Conservation (phyloP, 345 rosid species). For the Moricandia arvensis region DNA sequence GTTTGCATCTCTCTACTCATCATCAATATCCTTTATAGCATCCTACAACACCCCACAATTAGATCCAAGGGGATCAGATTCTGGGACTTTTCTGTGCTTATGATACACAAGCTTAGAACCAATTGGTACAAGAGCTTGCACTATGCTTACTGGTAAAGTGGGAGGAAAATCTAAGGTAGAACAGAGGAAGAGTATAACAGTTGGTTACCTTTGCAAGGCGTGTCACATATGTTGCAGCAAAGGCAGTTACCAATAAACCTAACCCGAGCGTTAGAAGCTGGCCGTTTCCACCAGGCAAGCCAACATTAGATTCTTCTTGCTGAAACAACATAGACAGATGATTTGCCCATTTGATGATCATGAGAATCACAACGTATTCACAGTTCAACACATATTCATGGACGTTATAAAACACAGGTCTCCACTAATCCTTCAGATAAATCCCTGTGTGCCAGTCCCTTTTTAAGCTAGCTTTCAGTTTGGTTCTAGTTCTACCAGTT, state of each 20-base stretch:
- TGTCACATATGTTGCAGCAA: conserved; percentile 86
- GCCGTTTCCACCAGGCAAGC: conserved; percentile 68
- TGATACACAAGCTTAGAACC: neutral
- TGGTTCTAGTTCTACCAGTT: too few relatives aligned
- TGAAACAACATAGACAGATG: conserved; percentile 36
- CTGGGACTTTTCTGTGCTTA: neutral
- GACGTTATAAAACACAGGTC: neutral
- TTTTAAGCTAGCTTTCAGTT: too few relatives aligned
- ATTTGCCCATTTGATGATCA: neutral
- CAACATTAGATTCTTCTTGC: conserved; percentile 90
- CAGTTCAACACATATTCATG: conserved; percentile 2
- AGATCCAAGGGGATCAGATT: neutral
- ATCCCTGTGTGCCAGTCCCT: too few relatives aligned
- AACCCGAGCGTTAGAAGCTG: conserved; percentile 75
- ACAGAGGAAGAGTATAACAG: neutral
- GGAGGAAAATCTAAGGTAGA: neutral
- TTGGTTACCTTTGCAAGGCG: conserved; percentile 78
- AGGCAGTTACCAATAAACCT: conserved; percentile 75
- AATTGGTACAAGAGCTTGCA: neutral
- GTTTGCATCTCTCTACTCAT: conserved; percentile 41
- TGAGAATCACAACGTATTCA: neutral
- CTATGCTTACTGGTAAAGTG: neutral
- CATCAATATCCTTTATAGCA: conserved; percentile 62
- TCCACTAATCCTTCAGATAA: neutral
- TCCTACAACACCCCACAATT: conserved; percentile 45